Percentiles rank a stretch among this genome's conserved stretches.
Conservation (phyloP, 805 yeast genomes). For the Wickerhamiella bombiphila region DNA sequence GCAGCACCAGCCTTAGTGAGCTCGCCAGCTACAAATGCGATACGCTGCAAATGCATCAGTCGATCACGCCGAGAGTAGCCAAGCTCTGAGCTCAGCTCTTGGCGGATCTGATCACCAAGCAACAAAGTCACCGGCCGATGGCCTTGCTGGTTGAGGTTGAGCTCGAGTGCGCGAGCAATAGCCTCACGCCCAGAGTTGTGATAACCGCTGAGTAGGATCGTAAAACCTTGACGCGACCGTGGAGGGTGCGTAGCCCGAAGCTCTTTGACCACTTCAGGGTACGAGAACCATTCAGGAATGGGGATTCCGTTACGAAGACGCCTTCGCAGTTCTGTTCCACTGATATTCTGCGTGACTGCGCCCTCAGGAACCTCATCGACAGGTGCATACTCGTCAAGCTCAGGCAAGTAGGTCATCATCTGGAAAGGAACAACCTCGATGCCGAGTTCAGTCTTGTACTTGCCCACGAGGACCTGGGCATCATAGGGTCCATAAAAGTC, state of each 20-base stretch:
- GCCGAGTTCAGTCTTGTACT: constrained; percentile 59
- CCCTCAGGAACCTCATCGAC: constrained; percentile 76
- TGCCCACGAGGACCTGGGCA: constrained; percentile 78
- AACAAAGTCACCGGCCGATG: constrained; percentile 63
- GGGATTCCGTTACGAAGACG: constrained; percentile 72
- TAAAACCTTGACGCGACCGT: constrained; percentile 77
- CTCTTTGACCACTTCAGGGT: constrained; percentile 88
- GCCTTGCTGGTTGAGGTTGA: constrained; percentile 81
- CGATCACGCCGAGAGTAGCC: constrained; percentile 29
- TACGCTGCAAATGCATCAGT: constrained; percentile 29
- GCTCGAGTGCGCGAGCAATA: constrained; percentile 70
- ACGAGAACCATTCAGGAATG: constrained; percentile 94
- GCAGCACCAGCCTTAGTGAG: constrained; percentile 85
- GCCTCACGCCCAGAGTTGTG: constrained; percentile 47
- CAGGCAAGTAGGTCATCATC: constrained; percentile 93
- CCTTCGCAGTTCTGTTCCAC: constrained; percentile 89
- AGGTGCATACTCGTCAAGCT: constrained; percentile 88
- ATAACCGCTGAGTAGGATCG: constrained; percentile 48
- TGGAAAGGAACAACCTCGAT: constrained; percentile 91
- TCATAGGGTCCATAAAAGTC: constrained; percentile 96
- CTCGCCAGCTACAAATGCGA: constrained; percentile 56
- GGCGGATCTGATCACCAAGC: constrained; percentile 31
- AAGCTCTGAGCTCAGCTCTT: constrained; percentile 28
- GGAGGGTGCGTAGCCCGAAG: constrained; percentile 90
- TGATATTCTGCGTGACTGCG: constrained; percentile 72